Evolutionary conservation across 371 early-diverging fungal genomes (phyloP).

Genomic region (Dichotomocladium elegans): DNA sequence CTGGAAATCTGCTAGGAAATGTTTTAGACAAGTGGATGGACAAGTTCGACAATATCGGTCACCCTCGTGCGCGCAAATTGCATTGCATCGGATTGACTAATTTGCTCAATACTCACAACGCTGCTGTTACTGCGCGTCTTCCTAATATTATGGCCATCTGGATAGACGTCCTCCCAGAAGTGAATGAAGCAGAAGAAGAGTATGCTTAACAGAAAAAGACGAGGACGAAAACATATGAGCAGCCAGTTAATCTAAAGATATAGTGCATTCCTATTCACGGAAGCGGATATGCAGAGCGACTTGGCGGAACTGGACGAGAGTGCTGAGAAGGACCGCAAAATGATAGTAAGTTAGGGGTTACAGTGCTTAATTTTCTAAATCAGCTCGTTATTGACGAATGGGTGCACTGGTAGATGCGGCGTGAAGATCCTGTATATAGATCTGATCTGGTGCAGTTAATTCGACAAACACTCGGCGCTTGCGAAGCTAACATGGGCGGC

Average conservation of each 20-base stretch:
- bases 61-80: slow-evolving; percentile 69
- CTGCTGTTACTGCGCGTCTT: slow-evolving; percentile 38
- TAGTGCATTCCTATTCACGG: slow-evolving; percentile 63
- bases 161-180: slow-evolving; percentile 62
- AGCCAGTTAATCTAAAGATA: neutral
- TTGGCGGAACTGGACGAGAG: slow-evolving; percentile 51
- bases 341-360: slow-evolving; percentile 22
- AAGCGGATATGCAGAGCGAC: slow-evolving; percentile 58
- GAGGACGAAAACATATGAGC: neutral
- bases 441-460: slow-evolving; percentile 50
- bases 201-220: slow-evolving; percentile 14
- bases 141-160: slow-evolving; percentile 58
- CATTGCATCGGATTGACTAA: slow-evolving; percentile 67
- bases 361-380: too few relatives aligned
- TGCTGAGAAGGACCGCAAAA: slow-evolving; percentile 44
- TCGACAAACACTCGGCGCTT: slow-evolving; percentile 39
- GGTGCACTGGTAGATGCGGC: slow-evolving; percentile 31
- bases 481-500: slow-evolving; percentile 42
- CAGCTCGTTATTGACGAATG: slow-evolving; percentile 3
- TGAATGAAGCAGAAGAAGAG: slow-evolving; percentile 60
- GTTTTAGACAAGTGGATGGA: slow-evolving; percentile 65
- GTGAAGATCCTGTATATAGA: slow-evolving; percentile 56
- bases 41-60: slow-evolving; percentile 76
- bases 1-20: slow-evolving; percentile 31
- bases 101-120: slow-evolving; percentile 53